Evolutionary conservation across 768 basidiomycete species (phyloP).

Genomic region (Favolaschia claudopus): DNA sequence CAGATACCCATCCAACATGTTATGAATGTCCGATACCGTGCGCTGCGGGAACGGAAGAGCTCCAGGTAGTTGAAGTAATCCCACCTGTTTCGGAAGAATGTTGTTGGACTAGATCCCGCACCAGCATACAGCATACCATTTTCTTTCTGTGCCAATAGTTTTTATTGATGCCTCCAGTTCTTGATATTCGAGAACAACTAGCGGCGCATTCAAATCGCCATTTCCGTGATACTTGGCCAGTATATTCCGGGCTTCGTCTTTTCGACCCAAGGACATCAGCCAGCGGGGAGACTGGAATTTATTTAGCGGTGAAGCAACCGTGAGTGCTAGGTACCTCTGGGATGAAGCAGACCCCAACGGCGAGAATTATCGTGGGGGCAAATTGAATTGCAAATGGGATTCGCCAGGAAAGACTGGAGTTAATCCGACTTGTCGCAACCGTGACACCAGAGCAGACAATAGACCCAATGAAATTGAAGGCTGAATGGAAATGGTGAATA

Average conservation of each 20-base stretch:
- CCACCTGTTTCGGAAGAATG: slow-evolving; percentile 45
- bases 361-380: slow-evolving; percentile 50
- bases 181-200: slow-evolving; percentile 59
- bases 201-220: slow-evolving; percentile 54
- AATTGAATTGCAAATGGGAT: slow-evolving; percentile 60
- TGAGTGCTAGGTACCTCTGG: slow-evolving; percentile 42
- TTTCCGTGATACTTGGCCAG: slow-evolving; percentile 63
- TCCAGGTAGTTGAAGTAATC: slow-evolving; percentile 51
- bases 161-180: slow-evolving; percentile 59
- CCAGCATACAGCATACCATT: slow-evolving; percentile 47
- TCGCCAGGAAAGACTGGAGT: slow-evolving; percentile 50
- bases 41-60: slow-evolving; percentile 53
- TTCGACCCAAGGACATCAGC: slow-evolving; percentile 56
- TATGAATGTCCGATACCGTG: slow-evolving; percentile 55
- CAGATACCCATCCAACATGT: slow-evolving; percentile 60
- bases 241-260: slow-evolving; percentile 56
- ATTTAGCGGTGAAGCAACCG: neutral
- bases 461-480: slow-evolving; percentile 51
- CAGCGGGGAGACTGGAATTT: slow-evolving; percentile 57
- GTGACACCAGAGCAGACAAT: slow-evolving; percentile 46
- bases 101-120: neutral
- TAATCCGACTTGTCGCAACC: slow-evolving; percentile 47
- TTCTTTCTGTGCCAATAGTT: slow-evolving; percentile 58
- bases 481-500: slow-evolving; percentile 30
- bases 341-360: slow-evolving; percentile 42